phyloP scores from a whole-genome alignment of 805 yeast species.

The Nakazawaea wyomingensis region DNA sequence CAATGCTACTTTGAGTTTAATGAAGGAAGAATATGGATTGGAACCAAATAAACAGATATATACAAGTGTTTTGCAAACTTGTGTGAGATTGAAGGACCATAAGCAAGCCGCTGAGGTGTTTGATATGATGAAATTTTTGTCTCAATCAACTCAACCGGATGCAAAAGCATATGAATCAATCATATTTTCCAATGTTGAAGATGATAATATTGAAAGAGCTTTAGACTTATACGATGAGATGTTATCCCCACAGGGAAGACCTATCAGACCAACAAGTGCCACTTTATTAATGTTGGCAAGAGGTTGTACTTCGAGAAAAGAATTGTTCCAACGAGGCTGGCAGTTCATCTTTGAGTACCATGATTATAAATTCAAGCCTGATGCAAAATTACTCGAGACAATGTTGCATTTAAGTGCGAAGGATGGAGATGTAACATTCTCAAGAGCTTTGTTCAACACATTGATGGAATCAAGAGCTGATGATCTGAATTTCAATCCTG shows the following conservation, averaged over 20 bases:
- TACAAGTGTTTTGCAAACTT: slow-evolving; percentile 55
- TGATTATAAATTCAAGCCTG: slow-evolving; percentile 28
- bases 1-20: slow-evolving; percentile 30
- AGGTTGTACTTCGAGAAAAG: slow-evolving; percentile 55
- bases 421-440: slow-evolving; percentile 71
- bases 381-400: slow-evolving; percentile 47
- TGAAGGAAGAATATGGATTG: slow-evolving; percentile 30
- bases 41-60: slow-evolving; percentile 43
- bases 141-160: slow-evolving; percentile 63
- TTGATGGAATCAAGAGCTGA: slow-evolving; percentile 30
- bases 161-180: slow-evolving; percentile 63
- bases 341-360: slow-evolving; percentile 63
- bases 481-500: slow-evolving; percentile 16
- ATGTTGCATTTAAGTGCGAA: slow-evolving; percentile 73
- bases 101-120: slow-evolving; percentile 68
- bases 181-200: slow-evolving; percentile 58
- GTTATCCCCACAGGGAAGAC: slow-evolving; percentile 28
- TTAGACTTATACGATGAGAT: slow-evolving; percentile 74
- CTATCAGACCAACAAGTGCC: slow-evolving; percentile 35
- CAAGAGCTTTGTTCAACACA: slow-evolving; percentile 60
- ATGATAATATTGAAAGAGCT: slow-evolving; percentile 65
- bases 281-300: slow-evolving; percentile 56
- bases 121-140: slow-evolving; percentile 79
- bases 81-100: slow-evolving; percentile 46
- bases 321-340: slow-evolving; percentile 64